phyloP scores from a whole-genome alignment of 176 grass and related monocot genomes.

The Oryza coarctata region DNA sequence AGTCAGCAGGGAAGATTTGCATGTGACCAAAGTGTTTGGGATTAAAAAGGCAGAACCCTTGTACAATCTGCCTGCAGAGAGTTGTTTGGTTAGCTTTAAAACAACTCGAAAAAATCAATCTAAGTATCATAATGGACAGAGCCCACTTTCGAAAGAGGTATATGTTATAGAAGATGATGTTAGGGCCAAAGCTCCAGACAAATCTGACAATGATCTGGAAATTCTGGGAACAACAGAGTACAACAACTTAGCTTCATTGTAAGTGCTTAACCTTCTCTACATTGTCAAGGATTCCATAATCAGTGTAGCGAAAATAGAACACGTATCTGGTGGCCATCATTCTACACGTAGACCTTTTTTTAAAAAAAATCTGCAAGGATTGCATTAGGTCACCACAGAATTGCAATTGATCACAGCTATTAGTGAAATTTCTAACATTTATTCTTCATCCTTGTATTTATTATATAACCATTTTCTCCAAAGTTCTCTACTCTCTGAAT shows the following conservation, averaged over 20 bases:
- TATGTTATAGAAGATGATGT: conserved; percentile 60
- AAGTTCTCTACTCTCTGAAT: conserved; percentile 6
- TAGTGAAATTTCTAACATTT: conserved; percentile 4
- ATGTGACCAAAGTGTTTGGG: conserved; percentile 21
- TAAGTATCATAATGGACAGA: conserved; percentile 33
- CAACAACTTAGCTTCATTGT: conserved; percentile 51
- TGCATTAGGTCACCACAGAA: conserved; percentile 16
- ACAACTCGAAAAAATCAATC: conserved; percentile 35
- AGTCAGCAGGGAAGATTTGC: conserved; percentile 52
- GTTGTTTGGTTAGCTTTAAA: conserved; percentile 48
- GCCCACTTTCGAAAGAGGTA: conserved; percentile 71
- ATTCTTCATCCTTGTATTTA: conserved; percentile 30
- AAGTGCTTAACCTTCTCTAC: conserved; percentile 34
- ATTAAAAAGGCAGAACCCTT: conserved; percentile 29
- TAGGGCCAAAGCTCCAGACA: conserved; percentile 33
- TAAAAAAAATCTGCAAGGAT: conserved; percentile 12
- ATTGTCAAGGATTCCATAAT: not conserved
- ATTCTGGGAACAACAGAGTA: conserved; percentile 42
- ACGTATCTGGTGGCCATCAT: not conserved
- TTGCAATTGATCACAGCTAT: conserved; percentile 28
- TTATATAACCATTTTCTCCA: conserved; percentile 24
- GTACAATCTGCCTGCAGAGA: conserved; percentile 43
- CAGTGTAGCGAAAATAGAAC: not conserved
- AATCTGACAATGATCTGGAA: conserved; percentile 28
- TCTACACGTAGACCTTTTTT: not conserved